Conservation (phyloP, 495 filamentous ascomycete species). For the Trichoderma orchidacearum region DNA sequence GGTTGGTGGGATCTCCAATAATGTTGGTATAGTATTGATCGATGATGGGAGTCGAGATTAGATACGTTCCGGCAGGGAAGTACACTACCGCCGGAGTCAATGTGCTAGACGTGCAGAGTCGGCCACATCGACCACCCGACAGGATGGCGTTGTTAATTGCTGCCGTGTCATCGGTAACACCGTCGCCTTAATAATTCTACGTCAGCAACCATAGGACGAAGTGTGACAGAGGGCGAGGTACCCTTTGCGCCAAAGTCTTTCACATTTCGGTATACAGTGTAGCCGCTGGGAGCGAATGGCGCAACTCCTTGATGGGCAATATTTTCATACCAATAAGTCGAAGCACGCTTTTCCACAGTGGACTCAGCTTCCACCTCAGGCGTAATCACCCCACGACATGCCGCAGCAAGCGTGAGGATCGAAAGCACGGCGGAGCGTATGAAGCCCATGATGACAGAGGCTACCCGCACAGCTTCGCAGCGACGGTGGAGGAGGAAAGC, state of each 20-base stretch:
- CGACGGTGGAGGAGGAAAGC: neutral
- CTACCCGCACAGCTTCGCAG: neutral
- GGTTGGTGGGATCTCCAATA: slow-evolving; percentile 54
- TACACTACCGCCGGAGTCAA: slow-evolving; percentile 59
- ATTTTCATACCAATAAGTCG: slow-evolving; percentile 2
- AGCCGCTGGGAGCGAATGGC: slow-evolving; percentile 17
- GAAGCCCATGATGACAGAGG: slow-evolving; percentile 2
- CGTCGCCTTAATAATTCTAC: neutral
- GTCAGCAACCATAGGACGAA: neutral
- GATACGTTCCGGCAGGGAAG: slow-evolving; percentile 65
- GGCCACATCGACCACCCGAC: slow-evolving; percentile 3
- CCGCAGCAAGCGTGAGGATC: neutral
- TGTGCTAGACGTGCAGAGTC: slow-evolving; percentile 31
- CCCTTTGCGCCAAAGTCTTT: slow-evolving; percentile 62
- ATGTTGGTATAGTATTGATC: slow-evolving; percentile 54
- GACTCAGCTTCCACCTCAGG: neutral
- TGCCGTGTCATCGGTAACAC: slow-evolving; percentile 18
- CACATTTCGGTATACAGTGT: slow-evolving; percentile 79
- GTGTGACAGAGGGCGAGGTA: neutral
- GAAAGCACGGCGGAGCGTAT: slow-evolving; percentile 2
- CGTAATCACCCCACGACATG: neutral
- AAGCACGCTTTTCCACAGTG: slow-evolving; percentile 1
- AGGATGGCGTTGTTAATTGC: slow-evolving; percentile 1
- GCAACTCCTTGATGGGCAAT: slow-evolving; percentile 1
- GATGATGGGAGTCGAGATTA: slow-evolving; percentile 49